Percentiles rank a stretch among this genome's conserved stretches.
phyloP scores from a whole-genome alignment of 345 rosid genomes.

The Cochlearia excelsa region DNA sequence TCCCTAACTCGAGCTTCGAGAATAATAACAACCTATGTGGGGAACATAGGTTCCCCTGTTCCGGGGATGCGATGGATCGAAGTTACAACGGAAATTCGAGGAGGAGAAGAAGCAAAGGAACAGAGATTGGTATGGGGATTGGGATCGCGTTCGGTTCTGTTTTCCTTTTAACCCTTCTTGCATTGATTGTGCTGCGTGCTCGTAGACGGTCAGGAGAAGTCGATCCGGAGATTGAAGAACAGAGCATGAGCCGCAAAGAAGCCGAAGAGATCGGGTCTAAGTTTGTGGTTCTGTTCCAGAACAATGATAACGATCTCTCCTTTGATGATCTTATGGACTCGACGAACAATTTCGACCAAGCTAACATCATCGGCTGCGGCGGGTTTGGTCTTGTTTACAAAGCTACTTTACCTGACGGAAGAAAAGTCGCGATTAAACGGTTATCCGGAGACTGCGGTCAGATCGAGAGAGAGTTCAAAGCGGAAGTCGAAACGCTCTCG shows the following conservation, averaged over 20 bases:
- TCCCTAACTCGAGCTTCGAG: constrained; percentile 80
- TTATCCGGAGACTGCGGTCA: constrained; percentile 85
- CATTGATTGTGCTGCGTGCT: constrained; percentile 48
- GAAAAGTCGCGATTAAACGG: constrained; percentile 68
- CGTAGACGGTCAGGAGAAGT: constrained; percentile 54
- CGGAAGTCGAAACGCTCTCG: constrained; percentile 87
- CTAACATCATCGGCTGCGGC: constrained; percentile 81
- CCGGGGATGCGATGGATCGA: background rate
- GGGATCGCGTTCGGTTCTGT: constrained; percentile 57
- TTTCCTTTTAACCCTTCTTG: constrained; percentile 47
- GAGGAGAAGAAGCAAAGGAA: constrained; percentile 41
- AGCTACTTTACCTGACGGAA: constrained; percentile 65
- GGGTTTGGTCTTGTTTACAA: constrained; percentile 87
- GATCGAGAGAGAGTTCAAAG: constrained; percentile 77
- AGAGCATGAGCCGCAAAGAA: constrained; percentile 39
- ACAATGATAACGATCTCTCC: constrained; percentile 55
- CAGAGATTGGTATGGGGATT: constrained; percentile 51
- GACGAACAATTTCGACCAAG: constrained; percentile 69
- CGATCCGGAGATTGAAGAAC: constrained; percentile 65
- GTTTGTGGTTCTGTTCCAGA: constrained; percentile 59
- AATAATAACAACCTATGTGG: constrained; percentile 75
- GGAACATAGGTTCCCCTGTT: constrained; percentile 52
- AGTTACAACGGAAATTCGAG: constrained; percentile 8
- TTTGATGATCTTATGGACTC: constrained; percentile 64
- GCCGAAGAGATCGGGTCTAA: constrained; percentile 51